These are phyloP conservation scores for Drechslera avenae DNA, from an alignment of 2,329 filamentous ascomycete genomes.

Conservation along the genomic window DNA sequence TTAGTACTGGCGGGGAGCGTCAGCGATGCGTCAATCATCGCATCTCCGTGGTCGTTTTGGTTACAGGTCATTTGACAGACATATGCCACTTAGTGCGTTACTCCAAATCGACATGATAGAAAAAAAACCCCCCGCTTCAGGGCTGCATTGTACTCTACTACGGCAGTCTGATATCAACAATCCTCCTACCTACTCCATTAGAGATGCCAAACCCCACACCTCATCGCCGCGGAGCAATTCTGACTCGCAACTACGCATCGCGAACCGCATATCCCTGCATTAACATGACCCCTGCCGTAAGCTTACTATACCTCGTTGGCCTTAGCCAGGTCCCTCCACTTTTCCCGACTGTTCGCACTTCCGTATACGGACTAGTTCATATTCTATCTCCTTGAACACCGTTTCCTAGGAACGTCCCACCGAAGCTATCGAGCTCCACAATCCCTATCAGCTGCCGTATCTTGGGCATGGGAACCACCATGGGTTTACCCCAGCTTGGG, in stretches of 20 bases:
- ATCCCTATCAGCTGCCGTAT: slow-evolving; percentile 16
- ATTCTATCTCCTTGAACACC: slow-evolving; percentile 1
- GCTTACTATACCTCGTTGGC: slow-evolving; percentile 16
- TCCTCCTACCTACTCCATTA: no score
- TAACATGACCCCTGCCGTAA: slow-evolving; percentile 18
- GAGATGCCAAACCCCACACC: no score
- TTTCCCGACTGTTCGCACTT: slow-evolving; percentile 29
- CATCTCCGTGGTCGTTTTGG: neutral
- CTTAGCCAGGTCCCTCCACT: slow-evolving; percentile 14
- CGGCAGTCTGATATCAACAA: no score
- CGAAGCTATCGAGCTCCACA: slow-evolving; percentile 15
- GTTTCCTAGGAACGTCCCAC: slow-evolving; percentile 10
- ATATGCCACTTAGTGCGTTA: no score
- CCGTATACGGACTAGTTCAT: slow-evolving; percentile 14
- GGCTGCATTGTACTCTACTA: neutral
- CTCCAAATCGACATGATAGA: neutral
- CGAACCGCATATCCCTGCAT: slow-evolving; percentile 9
- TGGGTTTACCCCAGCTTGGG: slow-evolving; percentile 29
- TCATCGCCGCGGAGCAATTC: neutral
- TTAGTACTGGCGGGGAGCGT: slow-evolving; percentile 1
- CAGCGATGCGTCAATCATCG: slow-evolving; percentile 5
- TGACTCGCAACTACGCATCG: slow-evolving; percentile 13
- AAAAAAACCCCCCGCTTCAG: neutral
- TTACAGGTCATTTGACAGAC: no score
- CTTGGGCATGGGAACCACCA: slow-evolving; percentile 2